Evolutionary conservation across 805 yeast species (phyloP), one percentile per base, ranked within the genome.

Genomic region (Schwanniomyces sp.): DNA sequence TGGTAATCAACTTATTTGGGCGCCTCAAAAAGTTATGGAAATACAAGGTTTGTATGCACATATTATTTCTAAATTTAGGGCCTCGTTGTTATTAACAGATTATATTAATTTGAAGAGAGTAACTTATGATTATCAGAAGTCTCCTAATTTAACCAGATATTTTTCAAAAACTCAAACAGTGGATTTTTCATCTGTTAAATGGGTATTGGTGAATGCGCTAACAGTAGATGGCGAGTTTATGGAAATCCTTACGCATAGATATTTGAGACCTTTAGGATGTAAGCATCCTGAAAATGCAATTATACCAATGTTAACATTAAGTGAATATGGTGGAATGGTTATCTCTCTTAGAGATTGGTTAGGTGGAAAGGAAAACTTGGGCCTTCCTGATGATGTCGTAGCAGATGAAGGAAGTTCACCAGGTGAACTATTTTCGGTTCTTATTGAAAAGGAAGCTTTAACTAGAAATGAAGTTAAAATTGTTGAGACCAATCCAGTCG

Each of bases 291-390:
- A 86, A 32, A 80, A 82, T 44, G 88, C 90, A 4, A 85, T 91
- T 26, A 85, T 96, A 0, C 99, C 99, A 0, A 79, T 94, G 74
- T 72, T 94, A 39, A 87, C 97, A 0, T 70, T 94, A 43, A 82
- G 88, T 53, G 99, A 94, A 61, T 95, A 91, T 59, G 99, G 99
- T 29, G 99, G 99, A 2, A 88, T 92, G 81, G 91, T 91, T 10
- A 82, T 94, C 6, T 83, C 97, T 0, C 80, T 91, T 78, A 77
- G 96, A 54, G 99, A 94, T 64, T 92, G 96, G 90, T 70, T 91
- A 12, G 91, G 89, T 3, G 80, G 80, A 4, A 80, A 80, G 46
- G 88, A 85, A 17, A 79, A 80, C 41, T 57, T 85, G 46, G 88
- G 88, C 4, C 57, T 70, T 34, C 68, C 69, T 4, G 63, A 67